Evolutionary conservation across 176 grass and related monocot genomes (phyloP), one percentile per base, ranked within the genome.

Genomic region (Dactylis glomerata): DNA sequence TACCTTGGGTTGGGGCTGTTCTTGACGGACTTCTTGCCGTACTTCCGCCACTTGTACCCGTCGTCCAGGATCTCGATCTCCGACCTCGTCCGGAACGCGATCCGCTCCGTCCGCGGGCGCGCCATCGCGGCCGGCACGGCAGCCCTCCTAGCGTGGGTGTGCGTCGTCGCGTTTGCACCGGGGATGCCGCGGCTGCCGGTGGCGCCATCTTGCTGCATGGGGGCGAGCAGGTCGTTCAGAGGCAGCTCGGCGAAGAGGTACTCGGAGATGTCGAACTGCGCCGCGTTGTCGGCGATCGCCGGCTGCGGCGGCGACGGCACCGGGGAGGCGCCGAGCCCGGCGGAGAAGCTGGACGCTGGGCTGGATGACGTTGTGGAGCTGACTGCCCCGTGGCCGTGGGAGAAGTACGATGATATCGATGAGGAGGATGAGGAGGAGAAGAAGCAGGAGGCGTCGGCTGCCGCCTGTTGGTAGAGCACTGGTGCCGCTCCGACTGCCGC

Each of bases 1-100:
- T 91, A 95, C 92, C 96, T 96, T 40, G 93, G 96, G 61, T 98
- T 95, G 5, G 96, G 91, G 89, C 93, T 98, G 85, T 95, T 95
- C 85, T 98, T 98, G 77, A 98, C 93, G n/a, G 96, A 94, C 54
- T 96, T 99, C 89, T 99, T 99, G 62, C 96, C 93, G 36, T 99
- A 96, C 80, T 99, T 99, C 19, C 96, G 84, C 96, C 93, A 99
- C 83, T 94, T 99, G 83, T 93, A 98, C 17, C 93, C 96, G 37
- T 98, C 96, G 45, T 99, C 91, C 0, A 94, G 70, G 30, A 94
- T 87, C 86, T 98, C 96, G 57, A 86, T 33, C 78, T 94, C 96
- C 9, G 93, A 91, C 87, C 81, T 89, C 75, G 89, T 98, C 81
- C 96, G 77, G 85, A 98, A 98, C 58, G 96, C 96, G 68, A 98